Conservation (phyloP, 1,139 yeast species). For the Protomyces arabidopsidicola region DNA sequence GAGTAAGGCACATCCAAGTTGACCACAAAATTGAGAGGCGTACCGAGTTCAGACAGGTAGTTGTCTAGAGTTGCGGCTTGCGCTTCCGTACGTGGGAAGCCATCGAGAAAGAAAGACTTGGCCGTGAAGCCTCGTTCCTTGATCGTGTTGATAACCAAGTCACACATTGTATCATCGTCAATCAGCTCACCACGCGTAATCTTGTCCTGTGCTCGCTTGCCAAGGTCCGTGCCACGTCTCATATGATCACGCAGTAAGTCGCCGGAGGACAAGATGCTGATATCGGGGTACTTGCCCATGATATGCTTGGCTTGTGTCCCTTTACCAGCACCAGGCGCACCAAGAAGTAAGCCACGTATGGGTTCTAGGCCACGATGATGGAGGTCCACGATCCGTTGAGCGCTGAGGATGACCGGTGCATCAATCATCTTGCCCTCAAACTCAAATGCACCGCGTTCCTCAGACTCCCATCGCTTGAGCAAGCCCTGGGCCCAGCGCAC, state of each 20-base stretch:
- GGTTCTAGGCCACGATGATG: constrained; percentile 9
- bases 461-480: neutral
- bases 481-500: constrained; percentile 11
- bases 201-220: constrained; percentile 92
- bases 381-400: neutral
- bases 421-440: constrained; percentile 26
- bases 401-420: constrained; percentile 13
- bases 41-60: constrained; percentile 70
- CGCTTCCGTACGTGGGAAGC: constrained; percentile 99
- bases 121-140: constrained; percentile 6
- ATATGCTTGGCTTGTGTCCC: constrained; percentile 76
- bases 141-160: constrained; percentile 64
- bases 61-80: constrained; percentile 95
- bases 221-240: constrained; percentile 81
- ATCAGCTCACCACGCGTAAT: constrained; percentile 98
- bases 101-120: constrained; percentile 74
- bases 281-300: constrained; percentile 49
- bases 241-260: constrained; percentile 98
- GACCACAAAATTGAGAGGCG: constrained; percentile 87
- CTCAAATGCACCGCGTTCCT: constrained; percentile 17
- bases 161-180: constrained; percentile 95
- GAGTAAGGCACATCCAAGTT: constrained; percentile 93
- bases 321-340: constrained; percentile 93
- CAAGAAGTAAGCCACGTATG: constrained; percentile 58
- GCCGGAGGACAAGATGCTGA: constrained; percentile 64